Evolutionary conservation across 1,139 yeast species (phyloP).

Genomic region (Pichia sp.): DNA sequence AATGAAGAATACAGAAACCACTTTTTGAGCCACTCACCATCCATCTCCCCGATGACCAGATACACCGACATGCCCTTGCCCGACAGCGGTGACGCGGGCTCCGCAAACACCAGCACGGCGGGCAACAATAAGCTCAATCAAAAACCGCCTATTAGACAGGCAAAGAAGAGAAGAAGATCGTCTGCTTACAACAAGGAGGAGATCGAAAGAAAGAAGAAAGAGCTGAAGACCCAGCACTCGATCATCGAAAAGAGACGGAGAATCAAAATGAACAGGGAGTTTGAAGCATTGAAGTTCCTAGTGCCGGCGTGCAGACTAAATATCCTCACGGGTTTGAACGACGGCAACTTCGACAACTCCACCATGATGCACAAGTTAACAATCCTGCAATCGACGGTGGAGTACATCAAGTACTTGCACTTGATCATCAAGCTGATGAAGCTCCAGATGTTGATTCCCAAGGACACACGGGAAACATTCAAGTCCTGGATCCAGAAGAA

Average conservation of each 20-base stretch:
- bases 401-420: constrained; percentile 69
- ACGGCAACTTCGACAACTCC: constrained; percentile 28
- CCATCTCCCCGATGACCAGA: constrained; percentile 37
- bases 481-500: constrained; percentile 30
- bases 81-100: neutral
- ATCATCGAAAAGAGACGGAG: constrained; percentile 78
- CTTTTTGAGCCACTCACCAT: constrained; percentile 27
- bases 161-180: constrained; percentile 39
- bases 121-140: neutral
- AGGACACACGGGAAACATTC: constrained; percentile 21
- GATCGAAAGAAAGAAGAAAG: constrained; percentile 50
- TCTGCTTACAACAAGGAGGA: constrained; percentile 45
- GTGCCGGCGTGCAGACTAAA: constrained; percentile 71
- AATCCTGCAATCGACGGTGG: constrained; percentile 75
- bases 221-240: constrained; percentile 63
- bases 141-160: constrained; percentile 3
- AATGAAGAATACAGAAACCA: constrained; percentile 24
- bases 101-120: neutral
- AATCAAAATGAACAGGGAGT: constrained; percentile 74
- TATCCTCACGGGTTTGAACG: constrained; percentile 32
- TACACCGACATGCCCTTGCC: constrained; percentile 5
- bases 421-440: constrained; percentile 45
- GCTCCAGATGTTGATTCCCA: constrained; percentile 29
- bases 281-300: constrained; percentile 70
- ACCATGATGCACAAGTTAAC: constrained; percentile 67